Percentiles rank a stretch among this genome's conserved stretches.
These are phyloP conservation scores for Annulohypoxylon bovei DNA, from an alignment of 495 filamentous ascomycete genomes.

Conservation along the genomic window DNA sequence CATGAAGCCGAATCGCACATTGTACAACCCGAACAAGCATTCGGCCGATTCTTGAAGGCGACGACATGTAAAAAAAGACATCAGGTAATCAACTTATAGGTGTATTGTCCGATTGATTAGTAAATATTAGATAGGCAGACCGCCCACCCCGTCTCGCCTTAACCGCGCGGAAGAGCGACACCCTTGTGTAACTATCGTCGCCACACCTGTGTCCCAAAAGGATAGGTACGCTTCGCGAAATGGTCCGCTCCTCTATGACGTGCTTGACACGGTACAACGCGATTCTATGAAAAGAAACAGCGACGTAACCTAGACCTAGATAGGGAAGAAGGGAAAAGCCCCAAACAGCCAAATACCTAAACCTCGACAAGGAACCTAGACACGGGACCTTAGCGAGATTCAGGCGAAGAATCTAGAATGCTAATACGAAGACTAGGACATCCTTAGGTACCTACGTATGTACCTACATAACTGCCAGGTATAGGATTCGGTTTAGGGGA, in stretches of 20 bases:
- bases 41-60: neutral
- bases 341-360: neutral
- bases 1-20: neutral
- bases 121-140: neutral
- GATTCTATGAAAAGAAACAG: constrained; percentile 3
- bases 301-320: neutral
- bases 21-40: neutral
- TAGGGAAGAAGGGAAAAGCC: neutral
- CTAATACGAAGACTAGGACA: neutral
- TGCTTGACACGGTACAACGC: neutral
- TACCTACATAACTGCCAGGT: neutral
- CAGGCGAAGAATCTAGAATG: neutral
- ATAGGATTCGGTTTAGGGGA: too few species aligned
- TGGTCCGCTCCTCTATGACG: neutral
- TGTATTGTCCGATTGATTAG: constrained; percentile 1
- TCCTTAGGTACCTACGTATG: too few species aligned
- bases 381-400: neutral
- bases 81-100: neutral
- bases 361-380: neutral
- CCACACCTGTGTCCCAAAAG: constrained; percentile 13
- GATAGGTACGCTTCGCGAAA: neutral
- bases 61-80: neutral
- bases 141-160: neutral
- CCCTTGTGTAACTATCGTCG: neutral
- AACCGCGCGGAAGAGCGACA: constrained; percentile 5